Evolutionary conservation across 352 stramenopile species (phyloP), one percentile per base, ranked within the genome.

Genomic region (Phytophthora citricola): DNA sequence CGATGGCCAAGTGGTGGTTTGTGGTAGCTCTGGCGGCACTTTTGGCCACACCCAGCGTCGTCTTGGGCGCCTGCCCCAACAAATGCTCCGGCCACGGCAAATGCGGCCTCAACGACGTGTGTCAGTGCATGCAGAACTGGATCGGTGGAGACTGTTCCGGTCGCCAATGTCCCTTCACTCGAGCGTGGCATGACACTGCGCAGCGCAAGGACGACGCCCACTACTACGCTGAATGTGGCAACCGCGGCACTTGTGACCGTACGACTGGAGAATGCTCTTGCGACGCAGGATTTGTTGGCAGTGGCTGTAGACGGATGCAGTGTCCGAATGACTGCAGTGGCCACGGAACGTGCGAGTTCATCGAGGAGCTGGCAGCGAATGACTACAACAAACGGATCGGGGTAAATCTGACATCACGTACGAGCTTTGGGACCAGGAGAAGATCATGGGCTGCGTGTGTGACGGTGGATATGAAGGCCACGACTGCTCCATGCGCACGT

Each of bases 371-470:
- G 49, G 76, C 81, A 34, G 66, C 71, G 15, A 74, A 86, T 22
- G 51, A 58, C 22, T 83, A 69, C 56, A 46, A 90, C 60, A 85
- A 79, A 63, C 69, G 69, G 14, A 57, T 92, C 14, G 61, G 59
- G 73, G 81, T 4, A 58, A 74, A 0, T 4, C 73, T 3, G 63
- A 63, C 0, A 63, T 67, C 10, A 75, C 76, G 38, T 75, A 92
- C 41, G 63, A 77, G 31, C 72, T 89, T 22, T 96, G 89, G 87
- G 89, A 97, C 55, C 76, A 75, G 14, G 85, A 95, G 44, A 94
- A 90, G 72, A 80, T 97, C 36, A 83, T 87, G 41, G 89, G 89
- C 27, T 97, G 91, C 50, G 58, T 73, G 7, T 97, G 90, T 48
- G 87, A 97, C 46, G 58, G 63, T 10, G 78, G 75, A 1, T 97